phyloP scores from a whole-genome alignment of 2,329 filamentous ascomycete species.

The Penicillium palitans region DNA sequence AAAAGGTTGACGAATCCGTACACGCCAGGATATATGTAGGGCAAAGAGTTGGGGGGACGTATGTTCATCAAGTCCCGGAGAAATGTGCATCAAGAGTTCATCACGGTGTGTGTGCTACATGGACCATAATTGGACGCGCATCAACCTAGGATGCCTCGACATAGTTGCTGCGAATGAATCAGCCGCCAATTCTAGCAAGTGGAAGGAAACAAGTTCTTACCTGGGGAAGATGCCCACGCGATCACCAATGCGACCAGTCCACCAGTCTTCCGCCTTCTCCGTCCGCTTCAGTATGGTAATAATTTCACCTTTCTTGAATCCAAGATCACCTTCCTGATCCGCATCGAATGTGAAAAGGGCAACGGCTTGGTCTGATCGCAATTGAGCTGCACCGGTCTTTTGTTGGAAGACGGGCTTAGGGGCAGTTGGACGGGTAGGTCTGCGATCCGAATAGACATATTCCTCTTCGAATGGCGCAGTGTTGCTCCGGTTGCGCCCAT shows the following conservation, averaged over 20 bases:
- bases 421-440: slow-evolving; percentile 76
- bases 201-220: slow-evolving; percentile 40
- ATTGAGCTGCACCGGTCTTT: slow-evolving; percentile 34
- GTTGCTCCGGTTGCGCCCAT: slow-evolving; percentile 39
- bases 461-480: slow-evolving; percentile 47
- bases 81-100: slow-evolving; percentile 18
- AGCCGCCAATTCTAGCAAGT: slow-evolving; percentile 1
- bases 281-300: slow-evolving; percentile 95
- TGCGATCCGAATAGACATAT: slow-evolving; percentile 59
- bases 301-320: slow-evolving; percentile 95
- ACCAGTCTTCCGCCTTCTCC: slow-evolving; percentile 94
- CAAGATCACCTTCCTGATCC: slow-evolving; percentile 86
- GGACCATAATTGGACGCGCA: slow-evolving; percentile 16
- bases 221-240: slow-evolving; percentile 92
- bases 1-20: slow-evolving; percentile 12
- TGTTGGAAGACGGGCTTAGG: slow-evolving; percentile 81
- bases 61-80: slow-evolving; percentile 10
- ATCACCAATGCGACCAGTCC: slow-evolving; percentile 86
- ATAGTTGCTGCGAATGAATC: slow-evolving; percentile 35
- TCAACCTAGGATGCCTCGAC: slow-evolving; percentile 35
- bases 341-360: slow-evolving; percentile 93
- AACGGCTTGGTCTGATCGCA: slow-evolving; percentile 73
- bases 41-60: slow-evolving; percentile 13
- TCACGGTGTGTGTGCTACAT: slow-evolving; percentile 26
- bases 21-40: slow-evolving; percentile 23